Percentiles rank a stretch among this genome's conserved stretches.
Evolutionary conservation across 148 eudicot species (phyloP).

Genomic region (Dysphania ambrosioides): DNA sequence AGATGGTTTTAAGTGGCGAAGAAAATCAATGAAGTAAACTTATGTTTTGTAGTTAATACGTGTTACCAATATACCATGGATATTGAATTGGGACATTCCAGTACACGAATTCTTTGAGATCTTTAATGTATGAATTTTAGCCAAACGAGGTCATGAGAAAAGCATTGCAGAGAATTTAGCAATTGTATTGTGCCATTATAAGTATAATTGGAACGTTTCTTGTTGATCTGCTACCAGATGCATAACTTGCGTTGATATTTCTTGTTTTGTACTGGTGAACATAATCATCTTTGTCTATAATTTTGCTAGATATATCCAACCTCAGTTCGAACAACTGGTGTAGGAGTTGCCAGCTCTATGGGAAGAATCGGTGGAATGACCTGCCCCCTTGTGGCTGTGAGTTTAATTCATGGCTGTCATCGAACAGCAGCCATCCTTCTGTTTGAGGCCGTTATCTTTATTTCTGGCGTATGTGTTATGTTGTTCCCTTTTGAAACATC

Average conservation of each 20-base stretch:
- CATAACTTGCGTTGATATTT: neutral
- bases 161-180: too few relatives aligned
- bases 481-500: conserved; percentile 80
- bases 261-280: neutral
- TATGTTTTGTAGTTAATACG: too few relatives aligned
- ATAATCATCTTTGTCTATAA: neutral
- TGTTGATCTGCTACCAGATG: neutral
- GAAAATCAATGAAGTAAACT: too few relatives aligned
- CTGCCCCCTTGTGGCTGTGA: conserved; percentile 90
- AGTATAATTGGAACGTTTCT: neutral
- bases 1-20: too few relatives aligned
- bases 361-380: conserved; percentile 92
- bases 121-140: too few relatives aligned
- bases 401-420: conserved; percentile 71
- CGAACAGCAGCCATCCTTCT: conserved; percentile 60
- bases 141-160: too few relatives aligned
- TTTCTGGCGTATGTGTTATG: conserved; percentile 64
- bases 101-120: too few relatives aligned
- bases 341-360: conserved; percentile 82
- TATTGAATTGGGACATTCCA: too few relatives aligned
- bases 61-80: too few relatives aligned
- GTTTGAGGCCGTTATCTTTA: conserved; percentile 58
- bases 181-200: neutral
- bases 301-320: conserved; percentile 64
- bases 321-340: conserved; percentile 76